Conservation (phyloP, 2,329 filamentous ascomycete genomes). For the Fusarium sp. region DNA sequence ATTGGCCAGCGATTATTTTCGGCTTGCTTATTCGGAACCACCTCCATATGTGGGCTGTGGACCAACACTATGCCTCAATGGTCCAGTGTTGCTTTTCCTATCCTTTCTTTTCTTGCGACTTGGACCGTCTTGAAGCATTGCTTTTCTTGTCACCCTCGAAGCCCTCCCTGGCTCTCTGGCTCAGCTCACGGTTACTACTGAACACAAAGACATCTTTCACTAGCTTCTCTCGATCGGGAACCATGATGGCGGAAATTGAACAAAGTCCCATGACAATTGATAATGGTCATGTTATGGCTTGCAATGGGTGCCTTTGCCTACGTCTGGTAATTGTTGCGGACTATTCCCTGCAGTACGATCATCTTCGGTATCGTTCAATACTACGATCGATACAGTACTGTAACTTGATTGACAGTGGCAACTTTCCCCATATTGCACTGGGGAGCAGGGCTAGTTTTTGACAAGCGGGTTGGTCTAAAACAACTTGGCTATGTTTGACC, state of each 20-base stretch:
- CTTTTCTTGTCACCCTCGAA: slow-evolving; percentile 30
- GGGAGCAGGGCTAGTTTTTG: slow-evolving; percentile 24
- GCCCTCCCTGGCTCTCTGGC: slow-evolving; percentile 3
- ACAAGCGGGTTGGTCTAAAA: slow-evolving; percentile 30
- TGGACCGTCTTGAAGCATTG: slow-evolving; percentile 25
- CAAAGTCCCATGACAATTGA: slow-evolving; percentile 21
- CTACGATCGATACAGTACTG: slow-evolving; percentile 25
- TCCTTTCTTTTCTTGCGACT: slow-evolving; percentile 32
- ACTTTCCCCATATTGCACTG: slow-evolving; percentile 19
- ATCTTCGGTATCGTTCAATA: slow-evolving; percentile 29
- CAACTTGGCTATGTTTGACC: slow-evolving; percentile 36
- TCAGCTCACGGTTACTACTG: slow-evolving; percentile 12
- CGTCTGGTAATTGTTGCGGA: slow-evolving; percentile 17
- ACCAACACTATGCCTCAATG: slow-evolving; percentile 35
- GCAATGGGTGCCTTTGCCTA: slow-evolving; percentile 8
- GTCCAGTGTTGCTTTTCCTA: slow-evolving; percentile 36
- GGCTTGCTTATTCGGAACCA: slow-evolving; percentile 35
- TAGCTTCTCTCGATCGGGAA: slow-evolving; percentile 4
- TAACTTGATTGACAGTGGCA: slow-evolving; percentile 28
- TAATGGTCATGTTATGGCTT: neutral
- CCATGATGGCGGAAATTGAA: slow-evolving; percentile 1
- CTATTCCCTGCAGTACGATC: slow-evolving; percentile 25
- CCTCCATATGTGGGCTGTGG: slow-evolving; percentile 38
- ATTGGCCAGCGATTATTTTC: slow-evolving; percentile 40
- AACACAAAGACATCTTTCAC: slow-evolving; percentile 8